Conservation (phyloP, 306 rosid species). For the Cicer yamashitae region DNA sequence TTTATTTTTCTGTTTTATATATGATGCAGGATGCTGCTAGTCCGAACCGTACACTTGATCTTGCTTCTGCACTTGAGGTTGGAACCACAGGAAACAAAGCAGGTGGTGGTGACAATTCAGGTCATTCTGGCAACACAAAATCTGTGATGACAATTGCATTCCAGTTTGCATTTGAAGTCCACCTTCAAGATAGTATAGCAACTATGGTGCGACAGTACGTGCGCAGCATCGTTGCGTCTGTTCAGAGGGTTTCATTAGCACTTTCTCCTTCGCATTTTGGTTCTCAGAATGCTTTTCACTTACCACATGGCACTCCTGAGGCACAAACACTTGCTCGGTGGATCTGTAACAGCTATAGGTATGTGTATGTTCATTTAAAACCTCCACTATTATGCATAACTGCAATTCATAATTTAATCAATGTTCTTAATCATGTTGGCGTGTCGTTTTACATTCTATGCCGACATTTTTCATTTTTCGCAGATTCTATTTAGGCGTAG, state of each 20-base stretch:
- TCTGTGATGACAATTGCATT: conserved; percentile 99
- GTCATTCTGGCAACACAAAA: conserved; percentile 69
- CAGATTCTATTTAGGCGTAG: conserved; percentile 92
- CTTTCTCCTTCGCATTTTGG: conserved; percentile 83
- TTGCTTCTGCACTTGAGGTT: conserved; percentile 94
- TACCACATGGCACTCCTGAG: conserved; percentile 88
- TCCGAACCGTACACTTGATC: conserved; percentile 96
- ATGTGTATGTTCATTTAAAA: conserved; percentile 13
- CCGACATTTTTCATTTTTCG: conserved; percentile 32
- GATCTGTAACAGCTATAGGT: conserved; percentile 90
- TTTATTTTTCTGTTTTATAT: not conserved
- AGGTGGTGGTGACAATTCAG: conserved; percentile 65
- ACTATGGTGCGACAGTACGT: conserved; percentile 93
- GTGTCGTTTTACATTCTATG: not conserved
- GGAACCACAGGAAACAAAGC: conserved; percentile 77
- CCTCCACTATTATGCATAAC: not conserved
- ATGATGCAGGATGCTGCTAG: conserved; percentile 73
- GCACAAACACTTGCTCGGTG: conserved; percentile 88
- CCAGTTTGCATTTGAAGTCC: conserved; percentile 91
- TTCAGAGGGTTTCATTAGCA: conserved; percentile 95
- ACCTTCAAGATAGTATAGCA: conserved; percentile 88
- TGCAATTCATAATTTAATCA: not conserved
- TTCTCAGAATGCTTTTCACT: conserved; percentile 63
- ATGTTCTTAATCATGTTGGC: not conserved
- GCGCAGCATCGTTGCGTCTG: conserved; percentile 88